Percentiles rank a stretch among this genome's conserved stretches.
These are phyloP conservation scores for Penicillium goetzii DNA, from an alignment of 495 filamentous ascomycete species.

Conservation along the genomic window DNA sequence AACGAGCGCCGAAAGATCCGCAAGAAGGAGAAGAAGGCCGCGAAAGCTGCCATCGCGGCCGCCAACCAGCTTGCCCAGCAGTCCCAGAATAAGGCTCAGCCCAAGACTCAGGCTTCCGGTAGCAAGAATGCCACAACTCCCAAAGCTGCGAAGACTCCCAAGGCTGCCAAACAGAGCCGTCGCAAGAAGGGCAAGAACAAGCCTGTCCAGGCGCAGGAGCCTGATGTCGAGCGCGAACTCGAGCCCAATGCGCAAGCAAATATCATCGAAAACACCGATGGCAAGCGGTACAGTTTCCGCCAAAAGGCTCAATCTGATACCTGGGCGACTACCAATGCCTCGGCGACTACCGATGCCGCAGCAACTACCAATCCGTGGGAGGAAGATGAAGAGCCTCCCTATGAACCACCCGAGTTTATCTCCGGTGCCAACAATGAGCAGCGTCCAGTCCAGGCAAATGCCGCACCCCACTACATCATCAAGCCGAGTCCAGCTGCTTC, in stretches of 20 bases:
- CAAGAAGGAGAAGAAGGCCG: slow-evolving; percentile 29
- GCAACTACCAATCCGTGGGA: neutral
- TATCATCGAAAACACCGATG: neutral
- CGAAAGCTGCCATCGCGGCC: slow-evolving; percentile 1
- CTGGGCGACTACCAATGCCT: too few species aligned
- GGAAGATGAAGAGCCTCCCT: neutral
- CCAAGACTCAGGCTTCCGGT: neutral
- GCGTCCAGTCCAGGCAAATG: neutral
- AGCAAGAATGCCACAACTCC: neutral
- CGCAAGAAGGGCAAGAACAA: slow-evolving; percentile 11
- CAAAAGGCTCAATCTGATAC: neutral
- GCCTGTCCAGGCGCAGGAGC: neutral
- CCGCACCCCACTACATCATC: neutral
- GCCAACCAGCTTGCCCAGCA: neutral
- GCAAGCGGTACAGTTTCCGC: slow-evolving; percentile 6
- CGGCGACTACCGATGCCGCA: neutral
- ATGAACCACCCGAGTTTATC: neutral
- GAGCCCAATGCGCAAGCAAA: neutral
- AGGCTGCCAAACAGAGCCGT: neutral
- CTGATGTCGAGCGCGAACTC: slow-evolving; percentile 1
- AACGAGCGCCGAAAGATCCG: slow-evolving; percentile 25
- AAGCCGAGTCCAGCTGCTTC: neutral
- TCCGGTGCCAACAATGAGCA: neutral
- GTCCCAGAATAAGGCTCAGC: neutral
- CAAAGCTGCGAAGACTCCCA: neutral